Evolutionary conservation across 1,284 basidiomycete species (phyloP), one percentile per base, ranked within the genome.

Genomic region (Rhizoctonia solani): DNA sequence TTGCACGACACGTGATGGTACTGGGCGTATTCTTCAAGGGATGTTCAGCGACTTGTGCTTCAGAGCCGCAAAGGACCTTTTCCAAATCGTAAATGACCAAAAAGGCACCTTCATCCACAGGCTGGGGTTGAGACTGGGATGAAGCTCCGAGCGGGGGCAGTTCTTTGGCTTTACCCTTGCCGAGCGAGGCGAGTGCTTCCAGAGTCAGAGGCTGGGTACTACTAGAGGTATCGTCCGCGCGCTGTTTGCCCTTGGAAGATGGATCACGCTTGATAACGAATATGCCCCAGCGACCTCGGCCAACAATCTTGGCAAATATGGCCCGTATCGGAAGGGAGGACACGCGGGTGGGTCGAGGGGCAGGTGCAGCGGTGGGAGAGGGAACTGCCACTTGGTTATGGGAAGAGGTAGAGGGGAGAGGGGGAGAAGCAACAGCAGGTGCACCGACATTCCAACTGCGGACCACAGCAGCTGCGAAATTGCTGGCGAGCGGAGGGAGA

Each of bases 71-170:
- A 11, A 21, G 29, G 27, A 49, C 29, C 1, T 19, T 44, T 8
- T 59, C 56, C 13, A 59, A 44, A 21, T 59, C 56, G 44, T 59
- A 49, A 19, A 59, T n/a, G 44, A 59, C 42, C 44, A 59, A 23
- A 49, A 49, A 59, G 42, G 44, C 11, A 9, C 44, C 56, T 1
- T 42, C 56, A 21, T 44, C 27, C 44, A 29, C 25, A 29, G 27
- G 41, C 41, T 41, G 39, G 27, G 42, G 39, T 41, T 37, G 37
- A 16, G 9, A 39, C 37, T 39, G 37, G 9, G 37, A 39, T 8
- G 8, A 8, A 8, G 9, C 37, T 39, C 9, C 19, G 13, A 46
- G 11, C 9, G 11, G 9, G 9, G 44, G 13, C 44, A 11, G 11
- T 19, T 30, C 16, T 52, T 52, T 52, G 9, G 8, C 23, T 11